Base-by-base conservation (phyloP, 352 stramenopile genomes). In the Globisporangium okanoganense region DNA sequence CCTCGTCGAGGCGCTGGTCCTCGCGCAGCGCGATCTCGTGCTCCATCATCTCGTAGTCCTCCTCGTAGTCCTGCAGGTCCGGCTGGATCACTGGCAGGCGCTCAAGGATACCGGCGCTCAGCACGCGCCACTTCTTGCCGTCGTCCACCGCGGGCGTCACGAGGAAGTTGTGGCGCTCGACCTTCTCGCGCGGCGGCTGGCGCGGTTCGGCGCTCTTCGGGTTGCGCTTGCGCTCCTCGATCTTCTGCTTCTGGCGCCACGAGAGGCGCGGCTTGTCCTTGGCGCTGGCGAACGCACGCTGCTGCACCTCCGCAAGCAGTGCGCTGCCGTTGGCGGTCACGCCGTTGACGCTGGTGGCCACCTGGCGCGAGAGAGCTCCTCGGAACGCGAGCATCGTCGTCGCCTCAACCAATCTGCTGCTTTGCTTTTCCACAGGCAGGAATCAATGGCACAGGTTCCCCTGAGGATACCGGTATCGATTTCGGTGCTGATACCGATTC, bases 61-160 rank as follows among this genome's bases (percentile, higher is more conserved):
- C 58, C 58, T 91, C 82, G 78, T 83, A 94, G 64, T 87, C 70
- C 63, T 82, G 71, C 12, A 81, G 58, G 62, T 94, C 85, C 18
- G 82, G 82, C 70, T 92, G 79, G 43, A 94, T 78, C 13, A 94
- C 62, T 0, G 85, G 82, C 50, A 91, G 58, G 31, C 85, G 82
- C 71, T 94, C 82, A 22, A 94, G 62, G 45, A 94, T 77, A 33
- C 72, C 75, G 5, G 85, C 85, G 45, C 77, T 92, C 40, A 92
- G 63, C 29, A 92, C 63, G 53, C 82, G 79, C 78, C 85, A 94
- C 71, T 83, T 89, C 66, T 94, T 92, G 62, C 82, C 85, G 40
- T 94, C 85, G 52, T 90, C 79, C 31, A 67, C 63, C 0, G 73
- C 60, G 13, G 79, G 69, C 24, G 72, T 65, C 31, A 87, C 53